phyloP scores from a whole-genome alignment of 2,329 filamentous ascomycete genomes.

The Berkeleyomyces rouxiae region DNA sequence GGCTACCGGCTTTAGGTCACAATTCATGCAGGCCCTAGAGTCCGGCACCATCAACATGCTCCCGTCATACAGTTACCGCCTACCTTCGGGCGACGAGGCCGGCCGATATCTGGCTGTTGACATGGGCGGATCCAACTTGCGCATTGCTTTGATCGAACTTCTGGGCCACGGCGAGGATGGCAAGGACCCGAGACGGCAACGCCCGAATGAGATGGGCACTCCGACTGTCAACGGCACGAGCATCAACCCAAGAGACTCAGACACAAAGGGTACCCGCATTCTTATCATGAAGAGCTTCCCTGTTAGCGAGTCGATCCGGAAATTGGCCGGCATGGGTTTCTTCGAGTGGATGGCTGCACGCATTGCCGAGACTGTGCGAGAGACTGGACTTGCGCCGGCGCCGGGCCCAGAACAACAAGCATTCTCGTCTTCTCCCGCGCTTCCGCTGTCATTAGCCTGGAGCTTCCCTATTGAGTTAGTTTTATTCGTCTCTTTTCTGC shows the following conservation, averaged over 20 bases:
- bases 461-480: slow-evolving; percentile 54
- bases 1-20: slow-evolving; percentile 33
- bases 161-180: slow-evolving; percentile 25
- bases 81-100: slow-evolving; percentile 42
- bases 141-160: slow-evolving; percentile 47
- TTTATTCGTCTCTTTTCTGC: neutral
- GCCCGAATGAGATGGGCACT: too few species aligned
- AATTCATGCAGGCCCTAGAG: slow-evolving; percentile 37
- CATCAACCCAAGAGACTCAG: slow-evolving; percentile 27
- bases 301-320: slow-evolving; percentile 39
- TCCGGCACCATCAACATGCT: slow-evolving; percentile 43
- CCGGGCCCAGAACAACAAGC: neutral
- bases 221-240: too few species aligned
- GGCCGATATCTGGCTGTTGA: slow-evolving; percentile 48
- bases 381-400: neutral
- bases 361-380: slow-evolving; percentile 38
- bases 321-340: slow-evolving; percentile 40
- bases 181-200: slow-evolving; percentile 14
- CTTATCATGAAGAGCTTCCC: slow-evolving; percentile 35
- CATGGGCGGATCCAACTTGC: slow-evolving; percentile 51
- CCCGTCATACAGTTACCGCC: slow-evolving; percentile 47
- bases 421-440: slow-evolving; percentile 19
- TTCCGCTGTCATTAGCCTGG: slow-evolving; percentile 48
- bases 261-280: slow-evolving; percentile 22
- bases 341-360: slow-evolving; percentile 52